Evolutionary conservation across 2,329 filamentous ascomycete species (phyloP), one percentile per base, ranked within the genome.

Genomic region (Penicillium nordicum): DNA sequence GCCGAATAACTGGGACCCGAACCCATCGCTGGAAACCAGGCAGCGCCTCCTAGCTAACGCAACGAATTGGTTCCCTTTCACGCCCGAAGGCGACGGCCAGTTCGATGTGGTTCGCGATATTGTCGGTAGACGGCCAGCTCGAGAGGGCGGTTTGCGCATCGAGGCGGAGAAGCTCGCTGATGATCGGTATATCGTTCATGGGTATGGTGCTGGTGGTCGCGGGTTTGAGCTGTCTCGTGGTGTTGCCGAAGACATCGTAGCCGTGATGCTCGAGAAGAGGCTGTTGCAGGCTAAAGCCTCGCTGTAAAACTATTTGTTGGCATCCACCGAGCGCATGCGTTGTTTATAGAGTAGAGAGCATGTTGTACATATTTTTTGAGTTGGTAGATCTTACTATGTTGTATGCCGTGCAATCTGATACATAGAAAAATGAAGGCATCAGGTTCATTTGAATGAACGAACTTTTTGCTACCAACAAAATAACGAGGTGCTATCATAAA

Each of bases 221-320:
- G 84, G 84, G 0, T 86, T 79, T 62, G 84, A 87, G 69, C 61
- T 86, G 8, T 84, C 82, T 16, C 84, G 83, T 81, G 84, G 84
- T 0, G 77, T 86, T 6, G 84, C 83, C 0, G 76, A 76, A 45
- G 79, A 79, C 49, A 80, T 83, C 10, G 68, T 72, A 3, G 64
- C 66, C 21, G 63, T 82, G 60, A 73, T 81, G 57, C 44, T 63
- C 27, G 57, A 65, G 29, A 55, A 61, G 41, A 65, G 61, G 11
- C 18, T 70, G 30, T 41, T 68, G 42, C 50, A 27, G 21, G 59
- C 60, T 7, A 69, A 65, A 48, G 61, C 67, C 9, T 61, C 45
- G 42, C 55, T 71, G 45, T 71, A 66, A 37, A 32, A 51, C 55
- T 38, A 48, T n/a, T 12, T 29, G 6, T 9, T 18, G 9, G 12